Conservation (phyloP, 495 filamentous ascomycete genomes). For the Staphylotrichum tortipilum region DNA sequence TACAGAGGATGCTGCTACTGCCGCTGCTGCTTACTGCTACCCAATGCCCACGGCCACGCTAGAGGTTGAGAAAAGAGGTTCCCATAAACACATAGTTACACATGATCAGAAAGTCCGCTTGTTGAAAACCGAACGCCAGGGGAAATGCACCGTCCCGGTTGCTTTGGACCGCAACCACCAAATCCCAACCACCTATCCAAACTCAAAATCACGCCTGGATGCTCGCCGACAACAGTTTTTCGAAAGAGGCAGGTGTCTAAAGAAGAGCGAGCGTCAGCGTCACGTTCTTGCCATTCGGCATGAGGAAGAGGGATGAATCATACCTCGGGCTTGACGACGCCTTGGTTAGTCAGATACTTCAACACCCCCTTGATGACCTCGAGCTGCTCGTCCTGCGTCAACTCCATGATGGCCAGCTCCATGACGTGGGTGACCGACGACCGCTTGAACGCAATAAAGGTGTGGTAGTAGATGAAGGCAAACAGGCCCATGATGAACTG, state of each 20-base stretch:
- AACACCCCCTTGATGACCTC: conserved; percentile 76
- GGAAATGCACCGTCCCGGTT: conserved; percentile 5
- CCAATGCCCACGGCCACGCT: not conserved
- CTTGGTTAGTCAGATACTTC: conserved; percentile 84
- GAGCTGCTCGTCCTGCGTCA: conserved; percentile 76
- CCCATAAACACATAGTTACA: not conserved
- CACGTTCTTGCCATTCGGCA: not conserved
- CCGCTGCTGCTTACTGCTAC: not conserved
- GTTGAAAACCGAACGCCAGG: conserved; percentile 13
- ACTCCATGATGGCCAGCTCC: conserved; percentile 76
- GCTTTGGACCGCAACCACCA: not conserved
- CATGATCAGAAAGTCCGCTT: conserved; percentile 5
- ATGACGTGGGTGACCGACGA: conserved; percentile 76
- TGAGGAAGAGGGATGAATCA: not conserved
- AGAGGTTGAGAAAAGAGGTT: not conserved
- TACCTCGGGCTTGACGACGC: conserved; percentile 24
- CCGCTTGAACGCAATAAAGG: conserved; percentile 84
- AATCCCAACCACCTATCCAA: not conserved
- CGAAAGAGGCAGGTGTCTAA: conserved; percentile 8
- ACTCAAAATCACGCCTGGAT: conserved; percentile 1
- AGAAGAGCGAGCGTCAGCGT: not conserved
- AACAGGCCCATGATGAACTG: conserved; percentile 99
- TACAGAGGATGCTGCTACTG: not conserved
- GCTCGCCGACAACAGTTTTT: conserved; percentile 4
- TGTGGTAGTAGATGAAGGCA: conserved; percentile 95